Evolutionary conservation across 345 rosid genomes (phyloP).

Genomic region (Salix dunnii): DNA sequence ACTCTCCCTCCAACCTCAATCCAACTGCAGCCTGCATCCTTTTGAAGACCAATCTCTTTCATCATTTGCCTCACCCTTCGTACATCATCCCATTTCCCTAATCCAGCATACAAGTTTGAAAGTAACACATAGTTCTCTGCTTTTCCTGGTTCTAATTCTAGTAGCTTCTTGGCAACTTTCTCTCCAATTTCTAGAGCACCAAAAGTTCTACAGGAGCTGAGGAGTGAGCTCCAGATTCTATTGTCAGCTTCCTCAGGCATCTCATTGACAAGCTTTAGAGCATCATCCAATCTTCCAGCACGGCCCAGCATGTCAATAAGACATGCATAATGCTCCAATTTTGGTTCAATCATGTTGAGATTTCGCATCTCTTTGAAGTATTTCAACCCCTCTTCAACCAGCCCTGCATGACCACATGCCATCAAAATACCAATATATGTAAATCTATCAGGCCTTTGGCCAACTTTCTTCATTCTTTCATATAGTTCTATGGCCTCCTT

Average conservation of each 20-base stretch:
- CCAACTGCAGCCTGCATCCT: constrained; percentile 72
- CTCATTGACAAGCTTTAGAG: constrained; percentile 40
- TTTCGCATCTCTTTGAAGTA: constrained; percentile 46
- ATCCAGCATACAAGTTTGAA: constrained; percentile 60
- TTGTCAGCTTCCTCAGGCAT: constrained; percentile 62
- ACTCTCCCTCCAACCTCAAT: constrained; percentile 56
- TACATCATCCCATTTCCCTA: constrained; percentile 56
- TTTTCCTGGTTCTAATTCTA: constrained; percentile 50
- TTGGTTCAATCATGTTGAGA: constrained; percentile 36
- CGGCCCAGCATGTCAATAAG: constrained; percentile 70
- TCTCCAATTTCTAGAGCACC: constrained; percentile 48
- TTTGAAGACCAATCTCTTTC: constrained; percentile 47
- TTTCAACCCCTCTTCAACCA: constrained; percentile 51
- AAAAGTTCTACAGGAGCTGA: constrained; percentile 56
- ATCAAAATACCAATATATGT: constrained; percentile 57
- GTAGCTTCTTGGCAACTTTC: constrained; percentile 45
- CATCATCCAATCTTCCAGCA: constrained; percentile 51
- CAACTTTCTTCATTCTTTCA: constrained; percentile 21
- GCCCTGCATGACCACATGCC: constrained; percentile 58
- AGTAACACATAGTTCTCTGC: constrained; percentile 56
- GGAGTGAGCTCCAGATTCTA: constrained; percentile 63
- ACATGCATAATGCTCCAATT: constrained; percentile 67
- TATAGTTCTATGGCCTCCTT: constrained; percentile 12
- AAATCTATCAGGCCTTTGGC: constrained; percentile 45
- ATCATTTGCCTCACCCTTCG: constrained; percentile 52